Evolutionary conservation across 148 eudicot genomes (phyloP), one percentile per base, ranked within the genome.

Genomic region (Rhododendron kiyosumense): DNA sequence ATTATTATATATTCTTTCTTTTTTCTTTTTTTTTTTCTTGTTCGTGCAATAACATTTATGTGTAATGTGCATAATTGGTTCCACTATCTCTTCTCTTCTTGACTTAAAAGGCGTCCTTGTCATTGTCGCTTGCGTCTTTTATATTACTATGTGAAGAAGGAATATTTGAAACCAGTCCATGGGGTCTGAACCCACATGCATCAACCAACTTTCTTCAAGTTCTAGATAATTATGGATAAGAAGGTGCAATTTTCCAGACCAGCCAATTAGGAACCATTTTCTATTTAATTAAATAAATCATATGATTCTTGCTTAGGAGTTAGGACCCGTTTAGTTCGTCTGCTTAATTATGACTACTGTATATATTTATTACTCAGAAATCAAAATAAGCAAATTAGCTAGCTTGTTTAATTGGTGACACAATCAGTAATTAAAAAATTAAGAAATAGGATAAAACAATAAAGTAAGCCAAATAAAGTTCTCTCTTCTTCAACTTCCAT

Each of bases 61-160:
- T 11, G 15, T 67, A n/a, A n/a, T 57, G 90, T 82, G 83, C 83
- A 88, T 91, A 88, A 89, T 91, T 91, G 90, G 88, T 86, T 88
- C 93, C 91, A 91, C 93, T 86, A 91, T 63, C 88, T 87, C 84
- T 67, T 82, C 45, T 5, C 45, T 0, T 5, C 45, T 36, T 28
- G 24, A 84, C 61, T 54, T 15, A 46, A 52, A 48, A 78, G 81
- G 83, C 28, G 20, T 51, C 45, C 7, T 41, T 41, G 45, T 41
- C 84, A 74, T 86, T 75, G 76, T 18, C 73, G 84, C 81, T 91
- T 41, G 13, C 63, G 17, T 48, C 83, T 28, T 49, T 85, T 34
- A 36, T 73, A 9, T 7, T 17, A 4, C 7, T 54, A 54, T 52
- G 59, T 84, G 48, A 78, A 41, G 77, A 59, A 41, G 82, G 86